Evolutionary conservation across 257 asterid species (phyloP), one percentile per base, ranked within the genome.

Genomic region (Nicotiana otophora): DNA sequence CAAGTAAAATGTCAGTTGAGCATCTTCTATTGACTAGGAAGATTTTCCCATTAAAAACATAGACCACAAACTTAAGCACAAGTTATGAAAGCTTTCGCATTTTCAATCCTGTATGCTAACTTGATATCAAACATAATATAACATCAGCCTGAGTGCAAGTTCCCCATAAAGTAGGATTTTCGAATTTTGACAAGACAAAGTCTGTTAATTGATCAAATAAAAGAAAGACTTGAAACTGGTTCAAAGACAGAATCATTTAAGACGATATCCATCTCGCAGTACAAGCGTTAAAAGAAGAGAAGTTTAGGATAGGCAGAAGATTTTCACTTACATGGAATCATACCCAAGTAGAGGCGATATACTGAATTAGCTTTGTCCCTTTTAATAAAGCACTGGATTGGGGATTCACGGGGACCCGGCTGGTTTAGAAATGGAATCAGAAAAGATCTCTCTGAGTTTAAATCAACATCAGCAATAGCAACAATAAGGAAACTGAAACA

Each of bases 321-420:
- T 20, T 20, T 10, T 0, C 23, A 70, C 78, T 70, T 80, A 94
- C 99, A 97, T 90, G 86, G 95, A 86, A 92, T 91, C 83, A 91
- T 84, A 88, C 90, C 91, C 85, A 89, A 84, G 72, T 88, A 96
- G 75, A 96, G 95, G 84, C 89, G 84, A 87, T 91, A 93, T 26
- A 94, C 90, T 69, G 90, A 96, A n/a, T 89, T 86, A 20, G 92
- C 80, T 30, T 90, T 91, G 58, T 91, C 91, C 91, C 99, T 84
- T 85, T 92, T 94, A 82, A 96, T 92, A 87, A 93, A 96, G 85
- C 99, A 96, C 57, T 84, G 98, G 80, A 96, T 84, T 36, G 87
- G 90, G 83, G 94, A 85, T 33, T 93, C 97, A 81, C 97, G 88
- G 4, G 98, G 97, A 15, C 98, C 99, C 58, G 98, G 98, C 99